Evolutionary conservation across 345 rosid genomes (phyloP).

Genomic region (Geranium brycei): DNA sequence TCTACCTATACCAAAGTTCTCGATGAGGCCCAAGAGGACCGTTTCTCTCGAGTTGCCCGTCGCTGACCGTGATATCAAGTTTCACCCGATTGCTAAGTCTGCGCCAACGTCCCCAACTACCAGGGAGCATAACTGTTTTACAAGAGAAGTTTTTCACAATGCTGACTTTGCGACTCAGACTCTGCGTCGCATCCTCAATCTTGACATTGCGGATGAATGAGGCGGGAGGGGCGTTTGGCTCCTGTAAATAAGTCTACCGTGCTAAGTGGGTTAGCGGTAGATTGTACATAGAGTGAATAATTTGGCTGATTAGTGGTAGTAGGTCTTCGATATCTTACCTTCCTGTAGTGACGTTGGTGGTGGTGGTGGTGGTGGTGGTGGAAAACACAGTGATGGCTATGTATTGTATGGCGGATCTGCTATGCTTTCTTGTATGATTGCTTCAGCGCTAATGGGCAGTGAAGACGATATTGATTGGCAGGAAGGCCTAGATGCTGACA

Average conservation of each 20-base stretch:
- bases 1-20: slow-evolving; percentile 81
- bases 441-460: neutral
- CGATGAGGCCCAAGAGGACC: slow-evolving; percentile 46
- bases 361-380: slow-evolving; percentile 11
- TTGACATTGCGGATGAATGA: slow-evolving; percentile 52
- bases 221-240: slow-evolving; percentile 20
- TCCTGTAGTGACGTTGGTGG: slow-evolving; percentile 9
- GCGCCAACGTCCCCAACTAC: slow-evolving; percentile 74
- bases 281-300: slow-evolving; percentile 48
- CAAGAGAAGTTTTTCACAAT: slow-evolving; percentile 32
- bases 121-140: slow-evolving; percentile 28
- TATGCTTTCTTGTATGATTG: too few species aligned
- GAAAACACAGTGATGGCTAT: slow-evolving; percentile 6
- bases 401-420: too few species aligned
- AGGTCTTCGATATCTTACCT: slow-evolving; percentile 18
- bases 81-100: slow-evolving; percentile 50
- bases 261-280: slow-evolving; percentile 27
- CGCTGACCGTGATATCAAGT: slow-evolving; percentile 18
- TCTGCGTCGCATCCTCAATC: slow-evolving; percentile 88
- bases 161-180: slow-evolving; percentile 76
- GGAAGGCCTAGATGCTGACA: neutral
- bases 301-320: slow-evolving; percentile 21
- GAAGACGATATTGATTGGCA: neutral
- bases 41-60: slow-evolving; percentile 47
- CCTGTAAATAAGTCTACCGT: slow-evolving; percentile 28